Conservation (phyloP, 208 protist species). For the Trypanosoma vivax region DNA sequence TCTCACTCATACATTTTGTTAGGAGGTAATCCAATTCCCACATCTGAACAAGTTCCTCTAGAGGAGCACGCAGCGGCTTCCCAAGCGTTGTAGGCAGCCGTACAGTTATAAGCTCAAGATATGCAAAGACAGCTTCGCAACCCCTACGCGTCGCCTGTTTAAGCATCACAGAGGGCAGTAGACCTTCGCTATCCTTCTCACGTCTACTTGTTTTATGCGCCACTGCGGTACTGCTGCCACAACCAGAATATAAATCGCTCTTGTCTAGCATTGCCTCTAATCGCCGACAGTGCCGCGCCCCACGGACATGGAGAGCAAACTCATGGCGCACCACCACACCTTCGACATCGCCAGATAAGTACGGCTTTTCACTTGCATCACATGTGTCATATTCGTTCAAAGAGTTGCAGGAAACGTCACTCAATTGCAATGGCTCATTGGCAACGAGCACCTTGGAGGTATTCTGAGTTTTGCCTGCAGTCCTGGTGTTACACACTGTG, state of each 20-base stretch:
- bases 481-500: neutral
- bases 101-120: constrained; percentile 67
- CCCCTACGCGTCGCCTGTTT: constrained; percentile 59
- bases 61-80: constrained; percentile 69
- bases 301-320: constrained; percentile 73
- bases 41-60: constrained; percentile 75
- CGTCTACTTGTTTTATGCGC: neutral
- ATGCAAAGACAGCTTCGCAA: constrained; percentile 62
- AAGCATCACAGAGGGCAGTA: constrained; percentile 59
- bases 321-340: constrained; percentile 28
- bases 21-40: constrained; percentile 79
- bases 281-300: constrained; percentile 67
- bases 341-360: no score
- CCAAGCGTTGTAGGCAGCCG: constrained; percentile 67
- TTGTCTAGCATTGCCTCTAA: constrained; percentile 69
- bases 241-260: constrained; percentile 31
- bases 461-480: neutral
- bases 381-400: no score
- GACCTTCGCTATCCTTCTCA: constrained; percentile 18
- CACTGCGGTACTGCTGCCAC: neutral
- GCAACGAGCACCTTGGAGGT: no score
- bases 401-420: no score
- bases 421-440: no score
- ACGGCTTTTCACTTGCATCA: no score
- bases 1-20: constrained; percentile 34